Base-by-base conservation (phyloP, 2,329 filamentous ascomycete species). In the Fusarium decemcellulare region DNA sequence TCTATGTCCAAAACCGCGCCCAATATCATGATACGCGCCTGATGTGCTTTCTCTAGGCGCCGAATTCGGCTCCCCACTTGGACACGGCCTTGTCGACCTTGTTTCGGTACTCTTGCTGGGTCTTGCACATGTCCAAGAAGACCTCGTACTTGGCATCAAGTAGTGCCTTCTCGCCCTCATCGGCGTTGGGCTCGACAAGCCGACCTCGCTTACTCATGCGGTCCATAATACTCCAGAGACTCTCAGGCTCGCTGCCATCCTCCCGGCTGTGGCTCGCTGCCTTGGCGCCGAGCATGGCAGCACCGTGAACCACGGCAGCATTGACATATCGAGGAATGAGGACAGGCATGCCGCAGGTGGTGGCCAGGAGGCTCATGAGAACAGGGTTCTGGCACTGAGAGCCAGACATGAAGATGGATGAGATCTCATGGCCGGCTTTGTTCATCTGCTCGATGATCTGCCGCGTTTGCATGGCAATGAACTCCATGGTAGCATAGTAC, bases 381-480 rank as follows among this genome's bases (percentile, higher is more conserved):
- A 98, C 90, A 36, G 92, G 90, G 81, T 99, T 99, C 82, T 98
- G 95, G 85, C 96, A 99, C 80, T 98, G 96, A 11, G 93, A 97
- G 65, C 96, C 96, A 6, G 94, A 97, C 96, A 99, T 98, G 88
- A 98, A 99, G 81, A 99, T 97, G 68, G 92, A 95, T 52, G 87
- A 90, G 79, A 99, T 95, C 72, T 88, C 85, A 82, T 99, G 96
- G 10, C 96, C 96, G 2, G 94, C 86, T 48, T 88, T 85, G 85
- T 98, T 99, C 95, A 99, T 98, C 37, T 92, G 88, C 76, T 97
- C 92, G 69, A 99, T 88, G 75, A 99, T 99, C 81, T 99, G 96
- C 62, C 93, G 91, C 1, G 96, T 99, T 81, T 99, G 96, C 80
- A 98, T 88, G 32, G 96, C 95, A 75, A 99, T 98, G 81, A 98